These are phyloP conservation scores for Endoconidiophora polonica DNA, from an alignment of 2,329 filamentous ascomycete species.

Conservation along the genomic window DNA sequence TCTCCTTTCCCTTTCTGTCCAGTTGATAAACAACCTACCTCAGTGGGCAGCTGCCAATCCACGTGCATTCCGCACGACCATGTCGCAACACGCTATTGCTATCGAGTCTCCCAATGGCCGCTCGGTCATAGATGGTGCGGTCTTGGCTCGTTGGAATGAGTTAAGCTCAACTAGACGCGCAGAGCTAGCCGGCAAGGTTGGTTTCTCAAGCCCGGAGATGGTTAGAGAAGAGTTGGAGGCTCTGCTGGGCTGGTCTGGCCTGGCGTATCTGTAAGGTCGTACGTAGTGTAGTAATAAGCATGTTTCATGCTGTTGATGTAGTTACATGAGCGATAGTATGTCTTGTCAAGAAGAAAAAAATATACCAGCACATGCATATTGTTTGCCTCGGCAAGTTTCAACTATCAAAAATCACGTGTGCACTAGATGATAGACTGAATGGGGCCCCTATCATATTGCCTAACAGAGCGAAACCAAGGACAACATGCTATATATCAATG, in stretches of 20 bases:
- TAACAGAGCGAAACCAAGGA: neutral
- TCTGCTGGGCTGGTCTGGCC: conserved; percentile 43
- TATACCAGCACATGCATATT: too few relatives aligned
- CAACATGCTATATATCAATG: neutral
- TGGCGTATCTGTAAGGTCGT: conserved; percentile 27
- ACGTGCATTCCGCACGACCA: conserved; percentile 51
- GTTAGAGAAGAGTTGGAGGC: conserved; percentile 53
- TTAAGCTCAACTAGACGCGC: conserved; percentile 51
- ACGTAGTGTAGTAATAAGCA: too few relatives aligned
- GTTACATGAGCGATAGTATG: neutral
- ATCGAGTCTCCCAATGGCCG: conserved; percentile 44
- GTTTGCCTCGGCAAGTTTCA: too few relatives aligned
- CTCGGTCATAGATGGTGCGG: conserved; percentile 60
- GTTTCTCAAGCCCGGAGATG: conserved; percentile 46
- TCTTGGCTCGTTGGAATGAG: conserved; percentile 61
- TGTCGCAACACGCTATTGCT: conserved; percentile 29
- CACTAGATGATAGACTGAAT: neutral
- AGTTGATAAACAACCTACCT: conserved; percentile 59
- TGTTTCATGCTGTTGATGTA: too few relatives aligned
- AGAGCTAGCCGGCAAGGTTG: conserved; percentile 61
- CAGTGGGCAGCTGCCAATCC: conserved; percentile 71
- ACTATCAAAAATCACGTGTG: too few relatives aligned
- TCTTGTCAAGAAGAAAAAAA: too few relatives aligned
- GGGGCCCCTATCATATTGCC: neutral
- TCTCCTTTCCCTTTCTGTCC: conserved; percentile 63